These are phyloP conservation scores for Chenopodium suecicum DNA, from an alignment of 148 eudicot species.

Conservation along the genomic window DNA sequence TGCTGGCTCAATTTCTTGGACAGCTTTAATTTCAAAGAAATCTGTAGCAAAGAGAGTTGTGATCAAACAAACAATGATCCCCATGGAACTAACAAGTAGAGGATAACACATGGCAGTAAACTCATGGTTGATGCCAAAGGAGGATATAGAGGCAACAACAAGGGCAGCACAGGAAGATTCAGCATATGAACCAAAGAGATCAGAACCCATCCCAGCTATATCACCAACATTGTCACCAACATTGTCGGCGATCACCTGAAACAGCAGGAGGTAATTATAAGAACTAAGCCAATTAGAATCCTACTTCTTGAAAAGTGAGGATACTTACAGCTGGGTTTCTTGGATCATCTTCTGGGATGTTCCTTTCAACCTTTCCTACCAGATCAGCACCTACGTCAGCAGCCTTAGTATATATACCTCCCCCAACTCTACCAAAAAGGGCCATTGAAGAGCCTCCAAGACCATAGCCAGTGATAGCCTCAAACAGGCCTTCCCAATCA, in stretches of 20 bases:
- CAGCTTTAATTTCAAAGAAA: slow-evolving; percentile 69
- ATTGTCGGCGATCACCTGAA: slow-evolving; percentile 78
- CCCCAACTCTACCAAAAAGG: slow-evolving; percentile 82
- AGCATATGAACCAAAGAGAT: slow-evolving; percentile 94
- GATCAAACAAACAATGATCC: slow-evolving; percentile 75
- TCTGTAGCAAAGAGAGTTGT: slow-evolving; percentile 84
- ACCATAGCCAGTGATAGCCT: slow-evolving; percentile 87
- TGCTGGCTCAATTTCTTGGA: slow-evolving; percentile 75
- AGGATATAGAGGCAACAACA: slow-evolving; percentile 86
- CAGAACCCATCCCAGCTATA: slow-evolving; percentile 89
- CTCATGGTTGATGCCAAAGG: slow-evolving; percentile 81
- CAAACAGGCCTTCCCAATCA: slow-evolving; percentile 94
- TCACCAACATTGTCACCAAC: slow-evolving; percentile 92
- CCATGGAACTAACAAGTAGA: slow-evolving; percentile 68
- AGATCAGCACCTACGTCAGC: slow-evolving; percentile 97
- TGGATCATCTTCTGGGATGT: slow-evolving; percentile 88
- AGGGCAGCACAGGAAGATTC: slow-evolving; percentile 95
- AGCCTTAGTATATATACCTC: slow-evolving; percentile 90
- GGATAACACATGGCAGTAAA: slow-evolving; percentile 79
- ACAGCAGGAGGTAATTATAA: background rate
- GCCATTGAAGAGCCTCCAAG: slow-evolving; percentile 96
- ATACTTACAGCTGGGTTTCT: slow-evolving; percentile 81
- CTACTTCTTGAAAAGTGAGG: background rate
- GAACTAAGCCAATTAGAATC: background rate
- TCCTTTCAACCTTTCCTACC: slow-evolving; percentile 84